Base-by-base conservation (phyloP, 306 rosid species). In the Chamaecrista fasciculata region DNA sequence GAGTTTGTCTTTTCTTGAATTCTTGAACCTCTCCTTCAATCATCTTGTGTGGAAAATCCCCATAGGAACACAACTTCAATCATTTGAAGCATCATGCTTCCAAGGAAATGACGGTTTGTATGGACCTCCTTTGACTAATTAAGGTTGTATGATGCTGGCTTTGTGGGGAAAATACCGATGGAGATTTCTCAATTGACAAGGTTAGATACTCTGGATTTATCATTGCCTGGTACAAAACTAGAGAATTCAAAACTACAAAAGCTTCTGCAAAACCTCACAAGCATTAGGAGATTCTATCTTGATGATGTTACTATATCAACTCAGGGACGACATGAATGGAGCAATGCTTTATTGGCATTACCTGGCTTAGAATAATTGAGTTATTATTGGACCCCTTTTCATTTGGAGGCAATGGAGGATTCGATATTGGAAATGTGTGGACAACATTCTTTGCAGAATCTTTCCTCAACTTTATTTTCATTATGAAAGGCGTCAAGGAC, bases 221-320 rank as follows among this genome's bases (percentile, higher is more conserved):
- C 1, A 0, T 46, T 1, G 4, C 12, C 2, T 9, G 1, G 2
- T 6, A 11, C 42, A 15, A 61, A 62, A 51, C 51, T 63, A 5
- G 68, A 70, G 62, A 62, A 4, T 4, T 61, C 57, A 51, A 26
- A 25, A 33, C 18, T 77, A 1, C 12, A 9, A 18, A 15, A 34
- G 40, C 33, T 76, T 24, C n/a, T 69, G 11, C 58, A 48, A 4
- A 76, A 76, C 19, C 60, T 86, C 11, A 8, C 61, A 0, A 10
- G 46, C 25, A 78, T 86, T 24, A 1, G 0, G 0, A 65, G 47
- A 20, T 44, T 83, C 2, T 6, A 23, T 73, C 58, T 86, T 0
- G 84, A 83, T 73, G 70, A 77, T 49, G 62, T 73, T 0, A 8
- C 4, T 0, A 69, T 80, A 60, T 83, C 91, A 37, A 74, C 73